Conservation (phyloP, 768 basidiomycete species). For the Pulveroboletus sp. region DNA sequence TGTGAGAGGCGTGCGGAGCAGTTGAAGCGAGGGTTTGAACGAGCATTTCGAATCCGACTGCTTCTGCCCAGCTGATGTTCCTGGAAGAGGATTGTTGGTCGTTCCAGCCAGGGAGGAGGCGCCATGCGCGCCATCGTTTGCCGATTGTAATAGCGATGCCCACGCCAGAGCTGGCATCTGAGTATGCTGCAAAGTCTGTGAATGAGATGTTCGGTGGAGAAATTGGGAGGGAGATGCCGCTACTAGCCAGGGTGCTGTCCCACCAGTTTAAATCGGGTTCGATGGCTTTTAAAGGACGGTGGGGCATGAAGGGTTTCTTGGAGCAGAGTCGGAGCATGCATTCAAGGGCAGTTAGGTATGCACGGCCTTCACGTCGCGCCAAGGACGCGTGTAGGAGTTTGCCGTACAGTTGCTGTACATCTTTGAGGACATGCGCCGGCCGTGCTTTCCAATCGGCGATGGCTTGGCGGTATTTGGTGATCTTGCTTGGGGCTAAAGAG, state of each 20-base stretch:
- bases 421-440: background rate
- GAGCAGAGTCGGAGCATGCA: constrained; percentile 29
- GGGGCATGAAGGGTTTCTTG: constrained; percentile 32
- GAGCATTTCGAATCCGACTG: background rate
- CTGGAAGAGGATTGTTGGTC: accelerated
- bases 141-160: constrained; percentile 1
- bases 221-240: too few species aligned
- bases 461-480: constrained; percentile 1
- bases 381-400: constrained; percentile 14
- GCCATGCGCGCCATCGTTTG: background rate
- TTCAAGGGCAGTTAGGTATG: constrained; percentile 42
- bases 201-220: background rate
- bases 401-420: constrained; percentile 4
- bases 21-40: background rate
- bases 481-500: constrained; percentile 26
- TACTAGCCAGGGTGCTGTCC: background rate
- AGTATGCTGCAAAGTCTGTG: background rate
- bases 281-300: background rate
- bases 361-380: constrained; percentile 30
- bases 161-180: constrained; percentile 6
- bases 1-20: too few species aligned
- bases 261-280: background rate
- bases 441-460: background rate
- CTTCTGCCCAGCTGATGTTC: constrained; percentile 3
- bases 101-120: background rate